A percentile compares a stretch with the other conserved stretches of the same genome.
Evolutionary conservation across 768 basidiomycete species (phyloP).

Genomic region (Naganishia antarctica): DNA sequence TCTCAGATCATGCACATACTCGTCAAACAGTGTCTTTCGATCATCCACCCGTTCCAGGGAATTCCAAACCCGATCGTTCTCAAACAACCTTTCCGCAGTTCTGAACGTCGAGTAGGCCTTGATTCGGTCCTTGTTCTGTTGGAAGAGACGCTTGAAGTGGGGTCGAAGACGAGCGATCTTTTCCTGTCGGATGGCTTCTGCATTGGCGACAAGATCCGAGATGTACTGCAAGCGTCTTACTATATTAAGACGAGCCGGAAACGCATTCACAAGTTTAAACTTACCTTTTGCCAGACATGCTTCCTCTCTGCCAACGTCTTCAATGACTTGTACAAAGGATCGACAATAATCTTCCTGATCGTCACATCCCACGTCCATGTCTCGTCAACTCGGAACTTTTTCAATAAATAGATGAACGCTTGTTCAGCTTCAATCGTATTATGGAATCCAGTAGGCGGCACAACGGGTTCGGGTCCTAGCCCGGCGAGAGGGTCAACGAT

Average conservation of each 20-base stretch:
- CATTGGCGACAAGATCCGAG: conserved; percentile 67
- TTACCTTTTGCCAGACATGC: conserved; percentile 83
- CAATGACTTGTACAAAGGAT: conserved; percentile 91
- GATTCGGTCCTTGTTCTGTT: conserved; percentile 68
- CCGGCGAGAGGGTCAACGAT: conserved; percentile 53
- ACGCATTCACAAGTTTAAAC: conserved; percentile 32
- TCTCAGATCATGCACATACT: conserved; percentile 79
- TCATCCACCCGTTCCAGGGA: conserved; percentile 73
- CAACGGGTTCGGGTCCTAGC: conserved; percentile 77
- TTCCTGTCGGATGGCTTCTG: conserved; percentile 78
- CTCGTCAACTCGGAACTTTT: conserved; percentile 82
- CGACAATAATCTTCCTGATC: conserved; percentile 96
- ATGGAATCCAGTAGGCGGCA: conserved; percentile 81
- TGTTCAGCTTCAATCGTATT: conserved; percentile 87
- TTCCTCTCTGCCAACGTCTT: conserved; percentile 93
- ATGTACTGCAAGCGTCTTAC: conserved; percentile 60
- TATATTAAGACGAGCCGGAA: neutral
- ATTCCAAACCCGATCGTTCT: conserved; percentile 85
- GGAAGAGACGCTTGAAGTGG: conserved; percentile 70
- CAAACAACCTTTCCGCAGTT: conserved; percentile 80
- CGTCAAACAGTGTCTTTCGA: conserved; percentile 80
- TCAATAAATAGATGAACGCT: conserved; percentile 83
- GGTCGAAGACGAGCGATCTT: conserved; percentile 80
- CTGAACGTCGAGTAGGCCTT: conserved; percentile 87
- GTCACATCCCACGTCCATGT: conserved; percentile 98